A percentile compares a stretch with the other conserved stretches of the same genome.
Conservation (phyloP, 441 rosid species). For the Adansonia gregorii region DNA sequence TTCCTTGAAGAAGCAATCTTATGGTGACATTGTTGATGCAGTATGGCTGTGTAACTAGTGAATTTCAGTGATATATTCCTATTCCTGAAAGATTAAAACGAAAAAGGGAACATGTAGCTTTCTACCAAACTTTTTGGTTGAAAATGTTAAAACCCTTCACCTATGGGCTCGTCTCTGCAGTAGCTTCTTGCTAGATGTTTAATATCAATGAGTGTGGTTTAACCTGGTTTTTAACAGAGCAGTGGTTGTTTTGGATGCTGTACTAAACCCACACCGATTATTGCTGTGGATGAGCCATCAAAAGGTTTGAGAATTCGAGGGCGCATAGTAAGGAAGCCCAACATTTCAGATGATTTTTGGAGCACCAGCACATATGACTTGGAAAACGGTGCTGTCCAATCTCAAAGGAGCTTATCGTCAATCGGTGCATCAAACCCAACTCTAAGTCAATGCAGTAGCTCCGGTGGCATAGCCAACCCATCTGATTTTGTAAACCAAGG, state of each 20-base stretch:
- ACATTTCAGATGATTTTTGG: slow-evolving; percentile 56
- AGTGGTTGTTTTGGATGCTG: slow-evolving; percentile 60
- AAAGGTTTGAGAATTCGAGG: slow-evolving; percentile 68
- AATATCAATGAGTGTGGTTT: slow-evolving; percentile 30
- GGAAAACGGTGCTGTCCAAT: slow-evolving; percentile 46
- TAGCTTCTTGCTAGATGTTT: neutral
- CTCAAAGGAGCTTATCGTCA: slow-evolving; percentile 51
- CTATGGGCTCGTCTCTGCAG: neutral
- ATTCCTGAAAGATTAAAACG: neutral
- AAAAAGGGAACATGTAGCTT: neutral
- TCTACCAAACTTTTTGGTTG: neutral
- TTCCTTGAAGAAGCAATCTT: neutral
- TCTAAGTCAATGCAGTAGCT: slow-evolving; percentile 30
- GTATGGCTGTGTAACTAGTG: neutral
- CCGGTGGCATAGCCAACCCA: slow-evolving; percentile 38
- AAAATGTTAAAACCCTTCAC: slow-evolving; percentile 15
- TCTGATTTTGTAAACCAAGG: slow-evolving; percentile 68
- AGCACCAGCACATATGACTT: slow-evolving; percentile 58
- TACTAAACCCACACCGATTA: slow-evolving; percentile 44
- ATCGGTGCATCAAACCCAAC: slow-evolving; percentile 45
- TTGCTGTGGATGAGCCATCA: slow-evolving; percentile 58
- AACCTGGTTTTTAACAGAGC: slow-evolving; percentile 47
- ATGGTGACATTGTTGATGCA: neutral
- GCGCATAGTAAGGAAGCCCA: slow-evolving; percentile 45
- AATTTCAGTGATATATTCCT: neutral